phyloP scores from a whole-genome alignment of 768 basidiomycete genomes.

The Boletus subcaerulescens region DNA sequence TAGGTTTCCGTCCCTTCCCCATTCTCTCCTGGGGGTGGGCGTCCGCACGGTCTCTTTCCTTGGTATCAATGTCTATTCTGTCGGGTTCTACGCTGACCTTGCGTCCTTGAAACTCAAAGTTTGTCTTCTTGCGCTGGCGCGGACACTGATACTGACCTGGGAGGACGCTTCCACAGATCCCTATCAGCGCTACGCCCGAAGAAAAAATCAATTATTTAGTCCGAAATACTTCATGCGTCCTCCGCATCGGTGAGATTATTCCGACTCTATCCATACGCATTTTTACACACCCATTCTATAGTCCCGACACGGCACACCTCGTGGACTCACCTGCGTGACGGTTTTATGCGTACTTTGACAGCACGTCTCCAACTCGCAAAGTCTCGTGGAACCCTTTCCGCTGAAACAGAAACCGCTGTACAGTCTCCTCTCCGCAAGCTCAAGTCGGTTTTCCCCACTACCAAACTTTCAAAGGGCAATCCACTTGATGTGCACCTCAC shows the following conservation, averaged over 20 bases:
- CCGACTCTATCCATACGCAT: not conserved
- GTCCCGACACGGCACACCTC: constrained; percentile 81
- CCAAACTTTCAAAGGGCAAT: constrained; percentile 61
- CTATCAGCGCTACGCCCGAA: constrained; percentile 52
- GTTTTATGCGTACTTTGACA: constrained; percentile 73
- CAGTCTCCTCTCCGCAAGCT: constrained; percentile 67
- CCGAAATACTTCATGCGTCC: constrained; percentile 62
- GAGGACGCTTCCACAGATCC: constrained; percentile 41
- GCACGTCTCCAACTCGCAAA: constrained; percentile 52
- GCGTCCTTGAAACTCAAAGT: constrained; percentile 61
- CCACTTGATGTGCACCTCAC: constrained; percentile 69
- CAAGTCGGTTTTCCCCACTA: constrained; percentile 73
- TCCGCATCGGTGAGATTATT: constrained; percentile 63
- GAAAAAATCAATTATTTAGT: constrained; percentile 72
- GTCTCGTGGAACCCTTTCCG: constrained; percentile 50
- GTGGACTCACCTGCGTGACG: constrained; percentile 78
- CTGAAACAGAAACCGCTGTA: constrained; percentile 54
- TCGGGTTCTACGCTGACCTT: constrained; percentile 87
- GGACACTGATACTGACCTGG: not conserved
- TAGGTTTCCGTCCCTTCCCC: constrained; percentile 55
- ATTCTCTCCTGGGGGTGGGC: constrained; percentile 78
- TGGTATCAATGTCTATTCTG: constrained; percentile 83
- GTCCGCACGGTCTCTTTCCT: constrained; percentile 89
- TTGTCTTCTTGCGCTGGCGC: constrained; percentile 7
- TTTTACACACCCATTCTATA: constrained; percentile 23